Evolutionary conservation across 306 rosid genomes (phyloP).

Genomic region (Lagenaria siceraria): DNA sequence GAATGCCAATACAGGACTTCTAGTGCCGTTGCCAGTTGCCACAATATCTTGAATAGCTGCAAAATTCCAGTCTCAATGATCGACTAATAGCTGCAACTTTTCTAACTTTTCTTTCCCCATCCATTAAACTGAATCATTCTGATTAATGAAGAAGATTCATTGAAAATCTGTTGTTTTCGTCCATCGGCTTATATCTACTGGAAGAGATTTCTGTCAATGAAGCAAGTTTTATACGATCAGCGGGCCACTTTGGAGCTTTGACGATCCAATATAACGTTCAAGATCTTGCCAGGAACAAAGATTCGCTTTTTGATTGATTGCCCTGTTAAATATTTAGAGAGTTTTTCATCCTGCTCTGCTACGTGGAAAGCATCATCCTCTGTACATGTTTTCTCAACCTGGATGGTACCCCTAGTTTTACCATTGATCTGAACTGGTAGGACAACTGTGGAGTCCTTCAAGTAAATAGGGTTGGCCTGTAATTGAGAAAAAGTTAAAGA

Average conservation of each 20-base stretch:
- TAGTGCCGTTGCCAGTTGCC: neutral
- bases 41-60: neutral
- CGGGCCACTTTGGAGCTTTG: conserved; percentile 40
- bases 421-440: conserved; percentile 95
- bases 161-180: neutral
- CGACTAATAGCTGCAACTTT: neutral
- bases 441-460: conserved; percentile 57
- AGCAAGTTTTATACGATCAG: conserved; percentile 10
- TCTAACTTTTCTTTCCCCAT: neutral
- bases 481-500: conserved; percentile 1
- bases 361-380: conserved; percentile 69
- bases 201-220: neutral
- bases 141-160: neutral
- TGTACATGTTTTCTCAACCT: conserved; percentile 70
- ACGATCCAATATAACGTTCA: conserved; percentile 75
- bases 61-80: neutral
- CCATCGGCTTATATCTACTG: neutral
- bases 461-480: conserved; percentile 62
- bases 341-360: conserved; percentile 62
- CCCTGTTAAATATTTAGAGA: conserved; percentile 60
- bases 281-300: conserved; percentile 76
- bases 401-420: conserved; percentile 86
- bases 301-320: conserved; percentile 55
- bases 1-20: neutral
- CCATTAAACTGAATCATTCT: neutral